Base-by-base conservation (phyloP, 352 stramenopile genomes). In the Phytophthora chlamydospora region DNA sequence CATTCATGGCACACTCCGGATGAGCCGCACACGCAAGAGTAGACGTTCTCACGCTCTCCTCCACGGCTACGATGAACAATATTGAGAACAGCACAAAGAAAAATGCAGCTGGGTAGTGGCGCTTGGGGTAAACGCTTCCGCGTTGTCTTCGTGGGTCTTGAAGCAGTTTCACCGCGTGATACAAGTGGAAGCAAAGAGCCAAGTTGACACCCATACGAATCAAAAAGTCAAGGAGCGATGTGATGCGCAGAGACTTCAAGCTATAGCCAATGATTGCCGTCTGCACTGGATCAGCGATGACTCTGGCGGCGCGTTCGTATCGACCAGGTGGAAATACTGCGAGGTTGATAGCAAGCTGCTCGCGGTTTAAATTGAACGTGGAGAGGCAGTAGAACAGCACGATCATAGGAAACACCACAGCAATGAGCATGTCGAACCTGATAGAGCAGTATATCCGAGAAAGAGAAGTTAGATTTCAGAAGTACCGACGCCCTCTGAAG, bases 381-480 rank as follows among this genome's bases (percentile, higher is more conserved):
- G 44, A 46, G 38, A 76, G 33, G 16, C 62, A 69, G 24, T 73
- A 69, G 13, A 42, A 29, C 5, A 76, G 13, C 2, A 63, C 40
- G 11, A 68, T 12, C 0, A 80, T 58, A 2, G 67, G 71, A 40
- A 61, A 75, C 13, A 27, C 58, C 10, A 75, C 16, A 3, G 61
- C 58, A 8, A 73, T 48, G 7, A 74, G 38, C 31, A 76, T 53
- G 33, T 74, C 67, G 41, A 75, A 73, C 0, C 71, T 80, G 38
- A 19, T 21, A 21, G 21, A 36, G 35, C 35, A 14, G 11, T 48
- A 48, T 24, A 12, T 36, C 13, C 12, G 35, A 35, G 35, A 11
- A 3, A 4, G 7, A 5, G 6, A 21, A 33, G 49, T 29, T 13
- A 14, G n/a, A 13, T 58, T n/a, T 44, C 19, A 48, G n/a, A n/a